Base-by-base conservation (phyloP, 2,329 filamentous ascomycete species). In the Arthrobotrys entomopaga region DNA sequence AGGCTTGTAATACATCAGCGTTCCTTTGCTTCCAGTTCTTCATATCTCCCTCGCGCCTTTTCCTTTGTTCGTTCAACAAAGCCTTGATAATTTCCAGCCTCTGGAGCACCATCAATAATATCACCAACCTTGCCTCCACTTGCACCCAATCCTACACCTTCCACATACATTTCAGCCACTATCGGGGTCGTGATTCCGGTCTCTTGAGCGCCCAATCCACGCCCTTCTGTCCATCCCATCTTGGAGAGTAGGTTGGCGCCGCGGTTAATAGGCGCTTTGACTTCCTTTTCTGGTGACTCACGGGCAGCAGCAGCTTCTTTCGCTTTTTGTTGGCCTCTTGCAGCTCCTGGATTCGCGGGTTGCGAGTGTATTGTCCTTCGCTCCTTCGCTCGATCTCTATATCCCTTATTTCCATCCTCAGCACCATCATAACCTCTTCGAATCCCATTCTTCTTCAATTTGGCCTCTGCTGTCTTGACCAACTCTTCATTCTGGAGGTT, bases 51-150 rank as follows among this genome's bases (percentile, higher is more conserved):
- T 78, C 89, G 85, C 1, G 89, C 89, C 80, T 86, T 87, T 63
- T 90, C 88, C 79, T 88, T 88, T 22, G 87, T 87, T 78, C 86
- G 86, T 74, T 85, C 86, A 63, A 90, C 83, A 79, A 91, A 91
- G 61, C 87, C 87, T 0, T 84, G 82, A 77, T 89, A 89, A 43
- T 82, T 84, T 43, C 86, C 85, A 78, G 84, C 85, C 2, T 85
- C 76, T 86, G 85, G 22, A 6, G 89, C 89, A 78, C 90, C 84
- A 78, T 87, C 85, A 6, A 84, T 84, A 26, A 90, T 89, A 81
- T 91, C 89, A 11, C 90, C 90, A 42, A 90, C 81, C 78, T 89
- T 89, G n/a, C 88, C 86, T 0, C 89, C 89, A 78, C 89, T 86
- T 1, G 89, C 89, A 0, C 90, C 90, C 15, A 92, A 82, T 0